These are phyloP conservation scores for Capronia americana DNA, from an alignment of 2,329 filamentous ascomycete genomes.

Conservation along the genomic window DNA sequence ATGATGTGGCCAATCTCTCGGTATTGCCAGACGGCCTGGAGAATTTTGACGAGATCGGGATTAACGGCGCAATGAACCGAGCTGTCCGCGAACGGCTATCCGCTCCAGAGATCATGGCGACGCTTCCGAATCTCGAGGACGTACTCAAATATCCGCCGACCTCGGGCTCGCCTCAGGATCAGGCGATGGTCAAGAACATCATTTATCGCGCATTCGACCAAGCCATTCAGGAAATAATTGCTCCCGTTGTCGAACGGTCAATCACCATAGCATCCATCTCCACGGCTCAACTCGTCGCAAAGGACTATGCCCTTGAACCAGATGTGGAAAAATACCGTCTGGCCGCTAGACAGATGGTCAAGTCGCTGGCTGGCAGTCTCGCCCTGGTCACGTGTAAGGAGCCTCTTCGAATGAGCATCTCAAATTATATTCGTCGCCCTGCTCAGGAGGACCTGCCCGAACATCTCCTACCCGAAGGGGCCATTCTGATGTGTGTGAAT, in stretches of 20 bases:
- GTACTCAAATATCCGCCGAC: constrained; percentile 79
- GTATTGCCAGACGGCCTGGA: constrained; percentile 74
- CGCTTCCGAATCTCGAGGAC: constrained; percentile 81
- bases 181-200: constrained; percentile 71
- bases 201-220: constrained; percentile 85
- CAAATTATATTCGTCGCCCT: constrained; percentile 92
- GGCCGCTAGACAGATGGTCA: constrained; percentile 91
- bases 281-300: constrained; percentile 91
- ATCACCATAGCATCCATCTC: constrained; percentile 98
- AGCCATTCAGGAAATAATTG: constrained; percentile 94
- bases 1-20: constrained; percentile 61
- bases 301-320: constrained; percentile 92
- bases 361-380: constrained; percentile 89
- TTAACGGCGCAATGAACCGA: constrained; percentile 72
- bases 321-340: constrained; percentile 86
- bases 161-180: constrained; percentile 76
- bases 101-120: constrained; percentile 76
- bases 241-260: constrained; percentile 94
- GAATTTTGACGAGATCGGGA: constrained; percentile 79
- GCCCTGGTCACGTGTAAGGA: constrained; percentile 99
- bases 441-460: constrained; percentile 56
- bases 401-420: constrained; percentile 93
- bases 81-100: constrained; percentile 75
- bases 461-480: constrained; percentile 85
- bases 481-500: constrained; percentile 98